Evolutionary conservation across 495 filamentous ascomycete genomes (phyloP).

Genomic region (Neurospora discreta): DNA sequence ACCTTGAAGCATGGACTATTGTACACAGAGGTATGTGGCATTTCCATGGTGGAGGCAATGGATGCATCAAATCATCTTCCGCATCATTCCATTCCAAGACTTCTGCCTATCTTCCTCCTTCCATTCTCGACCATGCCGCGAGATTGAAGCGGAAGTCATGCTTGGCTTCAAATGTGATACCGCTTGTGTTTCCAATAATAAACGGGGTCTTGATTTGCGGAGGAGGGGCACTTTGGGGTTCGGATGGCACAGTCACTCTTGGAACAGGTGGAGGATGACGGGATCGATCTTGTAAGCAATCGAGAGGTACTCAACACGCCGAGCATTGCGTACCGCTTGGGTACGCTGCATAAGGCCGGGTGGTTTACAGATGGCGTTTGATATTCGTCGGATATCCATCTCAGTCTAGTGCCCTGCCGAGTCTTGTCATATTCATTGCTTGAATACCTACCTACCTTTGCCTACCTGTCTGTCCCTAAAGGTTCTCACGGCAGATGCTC

Average conservation of each 20-base stretch:
- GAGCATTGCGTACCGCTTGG: not conserved
- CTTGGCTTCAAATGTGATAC: not conserved
- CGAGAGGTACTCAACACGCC: not conserved
- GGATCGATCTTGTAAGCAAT: not conserved
- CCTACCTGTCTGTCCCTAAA: not conserved
- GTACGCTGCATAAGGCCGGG: not conserved
- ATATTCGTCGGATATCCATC: not conserved
- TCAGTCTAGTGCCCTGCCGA: not conserved
- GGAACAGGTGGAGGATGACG: not conserved
- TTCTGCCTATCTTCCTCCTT: not conserved
- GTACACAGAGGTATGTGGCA: too few species aligned
- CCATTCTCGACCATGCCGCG: not conserved
- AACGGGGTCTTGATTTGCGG: not conserved
- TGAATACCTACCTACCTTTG: not conserved
- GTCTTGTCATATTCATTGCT: not conserved
- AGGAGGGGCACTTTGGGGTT: not conserved
- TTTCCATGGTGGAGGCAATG: not conserved
- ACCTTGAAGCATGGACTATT: too few species aligned
- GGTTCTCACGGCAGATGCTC: not conserved
- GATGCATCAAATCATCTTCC: not conserved
- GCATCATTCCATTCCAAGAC: not conserved
- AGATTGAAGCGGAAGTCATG: not conserved
- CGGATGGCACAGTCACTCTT: not conserved
- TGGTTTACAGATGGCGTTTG: not conserved
- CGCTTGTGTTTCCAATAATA: not conserved